These are phyloP conservation scores for Elsinoe ampelina DNA, from an alignment of 2,329 filamentous ascomycete species.

Conservation along the genomic window DNA sequence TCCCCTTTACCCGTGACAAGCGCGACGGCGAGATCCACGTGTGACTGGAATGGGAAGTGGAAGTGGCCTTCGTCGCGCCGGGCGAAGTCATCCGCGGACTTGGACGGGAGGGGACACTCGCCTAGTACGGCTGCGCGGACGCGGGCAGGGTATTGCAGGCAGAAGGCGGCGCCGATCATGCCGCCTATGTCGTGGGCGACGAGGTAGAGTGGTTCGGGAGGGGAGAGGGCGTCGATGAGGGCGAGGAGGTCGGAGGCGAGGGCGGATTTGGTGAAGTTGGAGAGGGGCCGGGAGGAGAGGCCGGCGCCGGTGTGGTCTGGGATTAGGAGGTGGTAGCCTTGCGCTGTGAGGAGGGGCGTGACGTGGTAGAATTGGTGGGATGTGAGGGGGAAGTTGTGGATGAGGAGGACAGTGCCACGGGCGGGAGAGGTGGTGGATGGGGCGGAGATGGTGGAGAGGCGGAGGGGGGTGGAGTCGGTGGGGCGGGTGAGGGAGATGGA, in stretches of 20 bases:
- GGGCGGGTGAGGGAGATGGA: background rate
- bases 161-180: constrained; percentile 38
- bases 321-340: constrained; percentile 33
- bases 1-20: constrained; percentile 32
- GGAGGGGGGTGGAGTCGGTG: background rate
- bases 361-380: constrained; percentile 32
- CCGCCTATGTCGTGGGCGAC: constrained; percentile 42
- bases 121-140: constrained; percentile 33
- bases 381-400: constrained; percentile 40
- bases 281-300: constrained; percentile 28
- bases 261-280: constrained; percentile 33
- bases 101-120: constrained; percentile 35
- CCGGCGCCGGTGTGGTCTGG: constrained; percentile 35
- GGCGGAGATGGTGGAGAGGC: background rate
- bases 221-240: constrained; percentile 23
- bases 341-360: constrained; percentile 22
- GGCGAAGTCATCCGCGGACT: constrained; percentile 25
- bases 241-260: constrained; percentile 33
- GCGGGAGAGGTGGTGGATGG: background rate
- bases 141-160: constrained; percentile 27
- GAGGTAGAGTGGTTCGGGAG: constrained; percentile 33
- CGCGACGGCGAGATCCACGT: constrained; percentile 30
- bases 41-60: constrained; percentile 34
- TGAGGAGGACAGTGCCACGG: constrained; percentile 29
- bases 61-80: constrained; percentile 21